Evolutionary conservation across 257 asterid genomes (phyloP), one percentile per base, ranked within the genome.

Genomic region (Catharanthus roseus): DNA sequence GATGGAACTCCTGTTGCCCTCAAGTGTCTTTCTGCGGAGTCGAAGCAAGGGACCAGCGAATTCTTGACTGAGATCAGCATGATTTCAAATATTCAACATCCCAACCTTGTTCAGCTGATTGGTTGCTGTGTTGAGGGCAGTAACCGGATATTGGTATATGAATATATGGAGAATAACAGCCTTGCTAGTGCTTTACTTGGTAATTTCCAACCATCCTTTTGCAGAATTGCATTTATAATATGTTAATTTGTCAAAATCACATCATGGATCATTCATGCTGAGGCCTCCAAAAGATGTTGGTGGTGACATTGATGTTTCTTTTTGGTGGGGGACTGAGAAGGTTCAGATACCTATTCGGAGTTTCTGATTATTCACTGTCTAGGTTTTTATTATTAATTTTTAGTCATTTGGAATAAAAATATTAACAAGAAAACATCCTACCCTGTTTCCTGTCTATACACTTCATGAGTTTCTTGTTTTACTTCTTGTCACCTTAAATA

Each of bases 121-220:
- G 96, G 97, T 23, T 91, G 97, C 62, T 88, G 97, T 61, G 65
- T 88, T 10, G 96, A 91, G 78, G 96, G 80, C 6, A 70, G 66
- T 11, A 72, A 84, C 39, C 73, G 96, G 77, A 82, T 89, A 68
- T 68, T 91, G 78, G 96, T 89, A 31, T 91, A 91, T 4, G 97
- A 89, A 64, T 91, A 80, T 74, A 11, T 91, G 91, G 93, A 85
- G 82, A 91, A 91, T 81, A 90, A 86, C 82, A 89, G 96, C 83
- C 89, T 91, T 19, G 86, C 95, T 21, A 81, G 67, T 77, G 90
- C 92, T 76, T 77, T 91, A 71, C 87, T 89, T 12, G 89, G 95
- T 91, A 91, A 50, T 28, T 10, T 71, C 62, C 65, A 45, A 51
- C 33, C 72, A 45, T 54, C 33, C 72, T 19, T 12, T 64, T 23